Evolutionary conservation across 2,329 filamentous ascomycete genomes (phyloP).

Genomic region (Alternaria panax): DNA sequence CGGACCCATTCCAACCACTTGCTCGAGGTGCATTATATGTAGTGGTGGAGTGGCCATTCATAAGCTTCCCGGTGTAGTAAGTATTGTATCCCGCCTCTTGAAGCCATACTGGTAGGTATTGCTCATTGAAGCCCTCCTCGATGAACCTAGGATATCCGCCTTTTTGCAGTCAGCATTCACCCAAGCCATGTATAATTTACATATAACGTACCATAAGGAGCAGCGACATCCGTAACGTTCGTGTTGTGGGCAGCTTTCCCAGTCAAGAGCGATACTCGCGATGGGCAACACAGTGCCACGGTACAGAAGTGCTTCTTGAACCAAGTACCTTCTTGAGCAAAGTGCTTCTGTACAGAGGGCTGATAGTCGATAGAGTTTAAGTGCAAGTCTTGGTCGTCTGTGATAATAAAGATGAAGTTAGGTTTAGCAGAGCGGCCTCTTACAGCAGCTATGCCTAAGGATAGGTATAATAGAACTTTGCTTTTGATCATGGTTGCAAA

Average conservation of each 20-base stretch:
- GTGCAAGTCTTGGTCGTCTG: conserved; percentile 71
- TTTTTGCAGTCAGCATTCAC: conserved; percentile 16
- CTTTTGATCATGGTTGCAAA: neutral
- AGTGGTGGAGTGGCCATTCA: conserved; percentile 67
- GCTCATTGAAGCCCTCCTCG: conserved; percentile 68
- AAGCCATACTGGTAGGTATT: conserved; percentile 76
- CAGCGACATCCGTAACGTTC: conserved; percentile 68
- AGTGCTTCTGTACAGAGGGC: conserved; percentile 63
- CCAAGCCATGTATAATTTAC: accelerated
- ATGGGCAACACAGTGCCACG: conserved; percentile 71
- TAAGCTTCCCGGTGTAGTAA: conserved; percentile 76
- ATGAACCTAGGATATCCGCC: conserved; percentile 73
- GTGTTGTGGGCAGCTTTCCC: conserved; percentile 74
- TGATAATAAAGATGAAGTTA: conserved; percentile 72
- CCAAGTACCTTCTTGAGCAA: conserved; percentile 65
- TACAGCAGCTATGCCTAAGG: conserved; percentile 6
- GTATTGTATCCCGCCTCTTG: conserved; percentile 73
- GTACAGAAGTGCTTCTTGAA: conserved; percentile 72
- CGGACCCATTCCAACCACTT: conserved; percentile 65
- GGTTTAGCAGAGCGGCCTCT: conserved; percentile 19
- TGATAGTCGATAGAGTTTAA: conserved; percentile 69
- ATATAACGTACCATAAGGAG: conserved; percentile 60
- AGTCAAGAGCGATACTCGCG: conserved; percentile 70
- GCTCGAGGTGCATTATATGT: conserved; percentile 68
- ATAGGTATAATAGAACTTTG: neutral